Conservation (phyloP, 352 stramenopile genomes). For the Globisporangium iwayamae region DNA sequence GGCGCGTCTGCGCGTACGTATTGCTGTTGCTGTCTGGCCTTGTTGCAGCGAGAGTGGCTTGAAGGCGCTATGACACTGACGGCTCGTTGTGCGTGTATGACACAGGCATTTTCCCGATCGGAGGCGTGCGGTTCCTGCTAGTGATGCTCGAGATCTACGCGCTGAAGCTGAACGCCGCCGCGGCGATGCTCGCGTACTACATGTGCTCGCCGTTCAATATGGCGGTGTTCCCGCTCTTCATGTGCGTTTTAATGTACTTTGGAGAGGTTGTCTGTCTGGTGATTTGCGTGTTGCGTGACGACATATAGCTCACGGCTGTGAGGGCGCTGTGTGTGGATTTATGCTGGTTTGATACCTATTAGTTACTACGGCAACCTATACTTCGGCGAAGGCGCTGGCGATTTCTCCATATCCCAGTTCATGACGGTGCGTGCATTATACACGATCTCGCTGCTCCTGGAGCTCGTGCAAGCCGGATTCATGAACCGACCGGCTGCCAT, state of each 20-base stretch:
- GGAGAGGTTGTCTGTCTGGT: not conserved
- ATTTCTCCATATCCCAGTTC: conserved; percentile 69
- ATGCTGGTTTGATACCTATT: too few species aligned
- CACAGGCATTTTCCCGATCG: conserved; percentile 73
- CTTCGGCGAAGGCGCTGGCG: conserved; percentile 39
- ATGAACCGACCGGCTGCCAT: too few species aligned
- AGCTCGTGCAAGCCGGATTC: too few species aligned
- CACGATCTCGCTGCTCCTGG: too few species aligned
- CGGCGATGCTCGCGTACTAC: conserved; percentile 83
- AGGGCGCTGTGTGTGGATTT: not conserved
- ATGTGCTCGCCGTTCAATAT: conserved; percentile 78
- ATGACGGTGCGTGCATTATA: conserved; percentile 30
- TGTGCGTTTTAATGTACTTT: conserved; percentile 33
- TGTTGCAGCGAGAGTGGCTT: not conserved
- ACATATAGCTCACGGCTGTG: not conserved
- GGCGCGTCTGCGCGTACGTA: conserved; percentile 53
- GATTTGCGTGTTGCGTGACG: not conserved
- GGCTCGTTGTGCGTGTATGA: not conserved
- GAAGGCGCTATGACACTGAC: not conserved
- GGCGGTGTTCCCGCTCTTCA: conserved; percentile 69
- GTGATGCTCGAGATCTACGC: conserved; percentile 76
- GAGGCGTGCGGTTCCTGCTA: conserved; percentile 65
- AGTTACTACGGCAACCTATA: conserved; percentile 53
- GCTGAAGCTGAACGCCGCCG: conserved; percentile 77
- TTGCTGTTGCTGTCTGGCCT: not conserved